Conservation (phyloP, 2,329 filamentous ascomycete species). For the Thelonectria rubi region DNA sequence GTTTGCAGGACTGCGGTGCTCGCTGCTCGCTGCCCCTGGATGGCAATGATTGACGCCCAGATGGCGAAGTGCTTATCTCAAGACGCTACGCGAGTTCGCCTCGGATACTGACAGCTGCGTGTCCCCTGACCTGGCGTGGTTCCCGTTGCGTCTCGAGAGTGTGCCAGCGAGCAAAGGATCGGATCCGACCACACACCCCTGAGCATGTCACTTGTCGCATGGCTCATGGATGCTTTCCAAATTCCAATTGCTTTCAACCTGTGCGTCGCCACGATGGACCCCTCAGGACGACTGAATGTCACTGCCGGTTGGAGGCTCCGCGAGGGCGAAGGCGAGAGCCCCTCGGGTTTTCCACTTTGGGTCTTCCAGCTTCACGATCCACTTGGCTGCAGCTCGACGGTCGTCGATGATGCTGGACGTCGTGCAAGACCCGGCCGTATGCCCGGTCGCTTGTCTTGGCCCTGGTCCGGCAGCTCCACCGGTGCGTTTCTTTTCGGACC, state of each 20-base stretch:
- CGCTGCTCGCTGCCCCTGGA: slow-evolving; percentile 18
- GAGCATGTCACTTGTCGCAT: slow-evolving; percentile 6
- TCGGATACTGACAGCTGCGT: slow-evolving; percentile 25
- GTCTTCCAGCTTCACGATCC: slow-evolving; percentile 25
- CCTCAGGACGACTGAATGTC: slow-evolving; percentile 18
- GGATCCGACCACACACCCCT: slow-evolving; percentile 17
- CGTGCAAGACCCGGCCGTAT: slow-evolving; percentile 30
- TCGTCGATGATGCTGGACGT: slow-evolving; percentile 25
- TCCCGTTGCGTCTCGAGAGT: slow-evolving; percentile 7
- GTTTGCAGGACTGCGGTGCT: slow-evolving; percentile 19
- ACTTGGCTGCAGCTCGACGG: slow-evolving; percentile 28
- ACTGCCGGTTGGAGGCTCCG: background rate
- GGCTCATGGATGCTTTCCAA: background rate
- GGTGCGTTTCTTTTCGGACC: slow-evolving; percentile 24
- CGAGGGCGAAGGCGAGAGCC: slow-evolving; percentile 26
- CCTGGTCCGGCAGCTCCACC: slow-evolving; percentile 37
- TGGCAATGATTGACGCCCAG: slow-evolving; percentile 29
- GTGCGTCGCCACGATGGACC: slow-evolving; percentile 26
- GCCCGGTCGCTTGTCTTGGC: slow-evolving; percentile 35
- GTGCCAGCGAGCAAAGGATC: slow-evolving; percentile 26
- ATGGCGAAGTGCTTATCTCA: slow-evolving; percentile 20
- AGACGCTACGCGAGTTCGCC: slow-evolving; percentile 8
- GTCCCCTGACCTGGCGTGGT: slow-evolving; percentile 1
- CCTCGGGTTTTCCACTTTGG: slow-evolving; percentile 41
- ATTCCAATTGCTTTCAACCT: background rate